Evolutionary conservation across 164 flowering plant species (phyloP).

Genomic region (Sextonia rubra): DNA sequence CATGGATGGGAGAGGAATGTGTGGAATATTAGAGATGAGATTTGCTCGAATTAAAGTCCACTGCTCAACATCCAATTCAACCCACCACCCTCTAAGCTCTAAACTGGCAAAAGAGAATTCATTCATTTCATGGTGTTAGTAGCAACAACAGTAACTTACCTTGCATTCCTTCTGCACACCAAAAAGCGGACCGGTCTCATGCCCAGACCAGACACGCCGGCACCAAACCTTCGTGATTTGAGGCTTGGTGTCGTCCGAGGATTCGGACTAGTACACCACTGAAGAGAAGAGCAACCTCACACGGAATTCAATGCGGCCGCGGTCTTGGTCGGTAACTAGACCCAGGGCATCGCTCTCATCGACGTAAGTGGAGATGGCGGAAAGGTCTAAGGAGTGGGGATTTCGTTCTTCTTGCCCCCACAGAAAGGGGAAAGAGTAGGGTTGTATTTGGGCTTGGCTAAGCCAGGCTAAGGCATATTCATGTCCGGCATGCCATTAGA

Average conservation of each 20-base stretch:
- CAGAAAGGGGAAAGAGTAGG: slow-evolving; percentile 57
- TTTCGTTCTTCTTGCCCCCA: slow-evolving; percentile 35
- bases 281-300: slow-evolving; percentile 28
- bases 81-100: no score
- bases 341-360: slow-evolving; percentile 2
- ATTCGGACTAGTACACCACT: slow-evolving; percentile 38
- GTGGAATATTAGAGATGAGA: no score
- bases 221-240: slow-evolving; percentile 43
- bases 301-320: slow-evolving; percentile 40
- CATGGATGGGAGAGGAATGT: no score
- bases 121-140: no score
- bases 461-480: no score
- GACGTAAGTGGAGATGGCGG: slow-evolving; percentile 31
- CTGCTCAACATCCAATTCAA: no score
- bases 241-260: slow-evolving; percentile 44
- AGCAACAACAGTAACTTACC: background rate
- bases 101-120: no score
- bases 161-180: slow-evolving; percentile 15
- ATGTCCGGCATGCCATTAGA: no score
- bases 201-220: no score
- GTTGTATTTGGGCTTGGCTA: no score
- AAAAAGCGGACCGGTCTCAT: slow-evolving; percentile 30
- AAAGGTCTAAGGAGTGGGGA: slow-evolving; percentile 25
- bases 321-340: slow-evolving; percentile 26
- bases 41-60: no score